Evolutionary conservation across 2,329 filamentous ascomycete genomes (phyloP).

Genomic region (Neopestalotiopsis clavispora): DNA sequence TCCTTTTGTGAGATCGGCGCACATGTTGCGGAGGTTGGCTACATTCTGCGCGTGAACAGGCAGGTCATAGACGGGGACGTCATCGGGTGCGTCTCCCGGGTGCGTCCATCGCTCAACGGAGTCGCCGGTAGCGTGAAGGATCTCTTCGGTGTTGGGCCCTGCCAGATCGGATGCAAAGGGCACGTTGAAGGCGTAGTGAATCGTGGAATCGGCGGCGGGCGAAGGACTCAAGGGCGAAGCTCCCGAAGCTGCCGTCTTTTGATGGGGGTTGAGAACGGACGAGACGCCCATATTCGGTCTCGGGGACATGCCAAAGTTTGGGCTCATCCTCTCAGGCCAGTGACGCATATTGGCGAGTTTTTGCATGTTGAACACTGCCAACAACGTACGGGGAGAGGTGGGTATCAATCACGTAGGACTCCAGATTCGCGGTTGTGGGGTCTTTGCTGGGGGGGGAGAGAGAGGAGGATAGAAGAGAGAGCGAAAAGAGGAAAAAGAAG

Average conservation of each 20-base stretch:
- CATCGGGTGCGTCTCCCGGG: slow-evolving; percentile 83
- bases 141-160: slow-evolving; percentile 91
- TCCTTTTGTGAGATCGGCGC: slow-evolving; percentile 77
- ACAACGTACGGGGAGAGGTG: slow-evolving; percentile 16
- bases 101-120: slow-evolving; percentile 94
- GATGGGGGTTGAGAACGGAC: slow-evolving; percentile 56
- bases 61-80: slow-evolving; percentile 83
- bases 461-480: slow-evolving; percentile 21
- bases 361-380: slow-evolving; percentile 60
- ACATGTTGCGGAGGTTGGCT: slow-evolving; percentile 77
- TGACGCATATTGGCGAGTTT: slow-evolving; percentile 75
- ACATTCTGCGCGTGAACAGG: slow-evolving; percentile 93
- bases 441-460: slow-evolving; percentile 25
- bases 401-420: slow-evolving; percentile 18
- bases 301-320: slow-evolving; percentile 67
- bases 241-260: slow-evolving; percentile 57
- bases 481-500: slow-evolving; percentile 21
- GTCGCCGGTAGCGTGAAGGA: slow-evolving; percentile 87
- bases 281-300: slow-evolving; percentile 62
- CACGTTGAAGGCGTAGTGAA: slow-evolving; percentile 96
- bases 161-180: slow-evolving; percentile 92
- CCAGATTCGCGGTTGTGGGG: slow-evolving; percentile 23
- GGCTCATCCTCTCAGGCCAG: slow-evolving; percentile 73
- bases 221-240: slow-evolving; percentile 67
- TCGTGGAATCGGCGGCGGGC: slow-evolving; percentile 74